phyloP scores from a whole-genome alignment of 768 basidiomycete species.

The Trametopsis cervina region DNA sequence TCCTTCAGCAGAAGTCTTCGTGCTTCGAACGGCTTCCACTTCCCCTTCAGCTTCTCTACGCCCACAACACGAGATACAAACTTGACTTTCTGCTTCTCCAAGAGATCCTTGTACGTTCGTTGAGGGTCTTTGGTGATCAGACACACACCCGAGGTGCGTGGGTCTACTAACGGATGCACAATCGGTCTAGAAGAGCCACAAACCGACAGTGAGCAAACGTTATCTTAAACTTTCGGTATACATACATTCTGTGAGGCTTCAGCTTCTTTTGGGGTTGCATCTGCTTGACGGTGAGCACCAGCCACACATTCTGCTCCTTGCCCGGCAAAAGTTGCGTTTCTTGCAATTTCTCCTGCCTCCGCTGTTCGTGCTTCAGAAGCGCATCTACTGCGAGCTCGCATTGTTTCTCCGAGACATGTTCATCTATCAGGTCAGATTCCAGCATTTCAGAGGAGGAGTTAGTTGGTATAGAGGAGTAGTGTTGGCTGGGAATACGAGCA shows the following conservation, averaged over 20 bases:
- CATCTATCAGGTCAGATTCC: slow-evolving; percentile 46
- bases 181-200: slow-evolving; percentile 47
- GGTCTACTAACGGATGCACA: slow-evolving; percentile 78
- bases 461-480: too few species aligned
- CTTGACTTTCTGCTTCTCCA: slow-evolving; percentile 70
- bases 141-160: slow-evolving; percentile 73
- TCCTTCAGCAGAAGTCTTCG: slow-evolving; percentile 80
- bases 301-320: slow-evolving; percentile 84
- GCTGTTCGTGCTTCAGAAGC: slow-evolving; percentile 62
- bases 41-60: slow-evolving; percentile 86
- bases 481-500: background rate
- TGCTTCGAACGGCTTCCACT: slow-evolving; percentile 81
- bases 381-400: slow-evolving; percentile 75
- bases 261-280: slow-evolving; percentile 68
- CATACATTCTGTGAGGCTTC: slow-evolving; percentile 83
- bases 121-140: slow-evolving; percentile 96
- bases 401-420: slow-evolving; percentile 63
- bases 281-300: slow-evolving; percentile 81
- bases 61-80: slow-evolving; percentile 93
- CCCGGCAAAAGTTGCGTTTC: slow-evolving; percentile 69
- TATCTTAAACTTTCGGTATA: slow-evolving; percentile 12
- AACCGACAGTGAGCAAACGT: background rate
- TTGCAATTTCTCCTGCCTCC: slow-evolving; percentile 55
- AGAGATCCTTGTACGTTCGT: slow-evolving; percentile 90
- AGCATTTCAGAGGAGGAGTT: too few species aligned